phyloP scores from a whole-genome alignment of 1,139 yeast species.

The Casaregolazyma lundiana region DNA sequence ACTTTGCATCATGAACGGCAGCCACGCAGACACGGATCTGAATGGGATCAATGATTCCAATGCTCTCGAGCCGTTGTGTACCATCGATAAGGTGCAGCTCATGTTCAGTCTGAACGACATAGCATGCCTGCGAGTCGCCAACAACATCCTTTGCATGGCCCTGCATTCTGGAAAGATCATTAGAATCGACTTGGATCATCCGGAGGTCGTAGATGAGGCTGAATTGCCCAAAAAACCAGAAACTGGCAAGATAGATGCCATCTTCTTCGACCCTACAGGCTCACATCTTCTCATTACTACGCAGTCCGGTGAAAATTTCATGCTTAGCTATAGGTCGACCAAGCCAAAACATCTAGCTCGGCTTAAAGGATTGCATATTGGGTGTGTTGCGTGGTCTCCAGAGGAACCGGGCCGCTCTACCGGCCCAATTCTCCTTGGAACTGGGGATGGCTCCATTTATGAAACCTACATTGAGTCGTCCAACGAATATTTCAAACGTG shows the following conservation, averaged over 20 bases:
- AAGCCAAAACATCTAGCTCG: slow-evolving; percentile 39
- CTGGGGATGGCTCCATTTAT: slow-evolving; percentile 42
- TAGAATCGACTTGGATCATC: slow-evolving; percentile 51
- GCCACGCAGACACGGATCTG: slow-evolving; percentile 11
- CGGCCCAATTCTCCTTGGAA: slow-evolving; percentile 48
- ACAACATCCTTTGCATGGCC: slow-evolving; percentile 47
- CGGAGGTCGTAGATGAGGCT: slow-evolving; percentile 45
- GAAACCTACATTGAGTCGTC: slow-evolving; percentile 45
- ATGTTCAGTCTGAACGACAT: slow-evolving; percentile 47
- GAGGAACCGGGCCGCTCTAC: slow-evolving; percentile 37
- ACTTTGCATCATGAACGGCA: slow-evolving; percentile 12
- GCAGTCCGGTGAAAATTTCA: slow-evolving; percentile 42
- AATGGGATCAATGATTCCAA: slow-evolving; percentile 13
- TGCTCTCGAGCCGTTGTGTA: slow-evolving; percentile 25
- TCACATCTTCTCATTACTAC: slow-evolving; percentile 47
- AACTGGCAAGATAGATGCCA: slow-evolving; percentile 33
- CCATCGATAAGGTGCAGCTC: slow-evolving; percentile 52
- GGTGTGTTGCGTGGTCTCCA: slow-evolving; percentile 43
- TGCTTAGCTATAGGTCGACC: slow-evolving; percentile 37
- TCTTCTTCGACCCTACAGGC: slow-evolving; percentile 49
- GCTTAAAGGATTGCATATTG: slow-evolving; percentile 40
- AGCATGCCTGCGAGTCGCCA: slow-evolving; percentile 42
- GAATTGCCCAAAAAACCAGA: slow-evolving; percentile 31
- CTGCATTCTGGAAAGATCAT: slow-evolving; percentile 43
- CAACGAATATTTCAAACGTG: slow-evolving; percentile 40